Percentiles rank a stretch among this genome's conserved stretches.
Conservation (phyloP, 2,329 filamentous ascomycete genomes). For the Pestalotiopsis sp. region DNA sequence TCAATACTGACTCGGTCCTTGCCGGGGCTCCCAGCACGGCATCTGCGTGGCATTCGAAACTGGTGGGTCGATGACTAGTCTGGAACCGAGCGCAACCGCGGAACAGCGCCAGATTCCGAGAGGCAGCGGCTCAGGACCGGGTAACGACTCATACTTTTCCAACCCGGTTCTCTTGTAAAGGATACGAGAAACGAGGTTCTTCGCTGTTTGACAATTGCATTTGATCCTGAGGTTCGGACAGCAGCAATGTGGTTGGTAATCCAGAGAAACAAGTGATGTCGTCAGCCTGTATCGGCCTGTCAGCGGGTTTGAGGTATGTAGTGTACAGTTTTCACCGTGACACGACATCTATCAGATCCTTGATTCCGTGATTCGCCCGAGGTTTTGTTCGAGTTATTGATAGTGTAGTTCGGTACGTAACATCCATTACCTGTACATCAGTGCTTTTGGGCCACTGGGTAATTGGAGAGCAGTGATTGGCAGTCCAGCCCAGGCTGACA, state of each 20-base stretch:
- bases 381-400: not conserved
- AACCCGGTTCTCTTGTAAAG: not conserved
- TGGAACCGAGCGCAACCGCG: not conserved
- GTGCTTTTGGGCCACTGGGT: not conserved
- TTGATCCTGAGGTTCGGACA: no score
- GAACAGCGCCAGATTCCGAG: conserved; percentile 6
- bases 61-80: not conserved
- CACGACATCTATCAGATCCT: not conserved
- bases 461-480: not conserved
- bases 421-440: not conserved
- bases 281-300: not conserved
- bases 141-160: not conserved
- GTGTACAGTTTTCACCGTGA: not conserved
- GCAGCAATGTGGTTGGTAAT: not conserved
- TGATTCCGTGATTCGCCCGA: not conserved
- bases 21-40: not conserved
- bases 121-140: not conserved
- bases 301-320: not conserved
- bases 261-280: not conserved
- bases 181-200: not conserved
- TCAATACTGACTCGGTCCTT: not conserved
- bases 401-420: not conserved
- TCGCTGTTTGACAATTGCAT: no score
- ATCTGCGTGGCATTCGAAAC: conserved; percentile 8
- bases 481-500: not conserved